Evolutionary conservation across 352 stramenopile species (phyloP), one percentile per base, ranked within the genome.

Genomic region (Phytopythium delawarense): DNA sequence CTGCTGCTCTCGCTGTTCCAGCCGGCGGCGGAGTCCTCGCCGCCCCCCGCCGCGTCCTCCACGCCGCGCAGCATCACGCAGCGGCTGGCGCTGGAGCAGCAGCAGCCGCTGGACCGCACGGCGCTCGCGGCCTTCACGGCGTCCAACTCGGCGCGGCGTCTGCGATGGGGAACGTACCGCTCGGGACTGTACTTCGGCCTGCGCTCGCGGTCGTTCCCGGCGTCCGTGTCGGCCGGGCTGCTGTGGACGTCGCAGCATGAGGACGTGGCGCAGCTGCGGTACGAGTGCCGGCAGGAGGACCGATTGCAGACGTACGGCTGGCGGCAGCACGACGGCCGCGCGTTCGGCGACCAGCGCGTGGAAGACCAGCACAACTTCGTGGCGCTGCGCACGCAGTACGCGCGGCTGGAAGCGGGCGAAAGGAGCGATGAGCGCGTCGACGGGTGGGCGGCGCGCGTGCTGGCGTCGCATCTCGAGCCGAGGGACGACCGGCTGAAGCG

Each of bases 181-280:
- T 82, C 86, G 2, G 84, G 84, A 2, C 63, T 90, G n/a, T 95
- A 95, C 73, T 83, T 87, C 53, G 84, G 86, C 54, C 57, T 95
- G 35, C 79, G 84, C 25, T 95, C 86, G 23, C 82, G 84, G 18
- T 81, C 86, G 9, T 73, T 65, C 21, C 84, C 86, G 20, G 71
- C 72, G 52, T 86, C 76, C 61, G 72, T 95, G 42, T 88, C 80
- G 0, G 79, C 82, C 0, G 86, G 86, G 40, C 64, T 95, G 62
- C 78, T 95, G 52, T 95, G 86, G 86, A 67, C 68, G 0, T 84
- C 79, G n/a, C 67, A 79, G 55, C 66, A 87, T 48, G 81, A 91
- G 39, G 80, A 91, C 55, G 70, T 89, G 39, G 83, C 80, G 46
- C 83, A 92, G 67, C 62, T 95, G 20, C 70, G 84, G 44, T 81